These are phyloP conservation scores for Gelatoporia subvermispora DNA, from an alignment of 768 basidiomycete species.

Conservation along the genomic window DNA sequence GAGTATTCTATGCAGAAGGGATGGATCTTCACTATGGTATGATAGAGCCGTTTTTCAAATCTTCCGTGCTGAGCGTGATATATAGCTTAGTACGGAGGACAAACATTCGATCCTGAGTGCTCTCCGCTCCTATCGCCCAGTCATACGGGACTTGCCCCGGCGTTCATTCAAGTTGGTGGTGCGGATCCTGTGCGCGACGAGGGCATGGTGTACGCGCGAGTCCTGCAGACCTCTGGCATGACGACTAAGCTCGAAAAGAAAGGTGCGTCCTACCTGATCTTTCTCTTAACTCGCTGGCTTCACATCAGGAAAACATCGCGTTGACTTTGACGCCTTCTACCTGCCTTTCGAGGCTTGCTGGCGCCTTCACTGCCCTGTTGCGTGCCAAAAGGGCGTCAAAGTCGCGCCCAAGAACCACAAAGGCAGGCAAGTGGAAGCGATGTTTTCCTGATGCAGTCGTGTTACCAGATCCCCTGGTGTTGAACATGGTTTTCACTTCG, in stretches of 20 bases:
- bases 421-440: too few relatives aligned
- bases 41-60: too few relatives aligned
- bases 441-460: too few relatives aligned
- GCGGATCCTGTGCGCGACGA: conserved; percentile 26
- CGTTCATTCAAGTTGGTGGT: conserved; percentile 21
- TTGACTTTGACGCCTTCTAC: too few relatives aligned
- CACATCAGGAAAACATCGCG: too few relatives aligned
- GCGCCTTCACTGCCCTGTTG: too few relatives aligned
- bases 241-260: conserved; percentile 17
- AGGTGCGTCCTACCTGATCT: neutral
- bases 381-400: too few relatives aligned
- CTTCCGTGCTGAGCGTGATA: neutral
- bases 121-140: conserved; percentile 17
- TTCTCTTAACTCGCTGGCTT: neutral
- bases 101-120: conserved; percentile 7
- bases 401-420: too few relatives aligned
- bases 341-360: too few relatives aligned
- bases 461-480: conserved; percentile 24
- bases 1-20: too few relatives aligned
- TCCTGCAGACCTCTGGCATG: conserved; percentile 18
- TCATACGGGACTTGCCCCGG: conserved; percentile 17
- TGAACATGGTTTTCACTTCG: conserved; percentile 16
- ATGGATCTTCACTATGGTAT: too few relatives aligned
- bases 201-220: conserved; percentile 20
- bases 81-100: neutral